Conservation (phyloP, 306 rosid genomes). For the Inga oerstediana region DNA sequence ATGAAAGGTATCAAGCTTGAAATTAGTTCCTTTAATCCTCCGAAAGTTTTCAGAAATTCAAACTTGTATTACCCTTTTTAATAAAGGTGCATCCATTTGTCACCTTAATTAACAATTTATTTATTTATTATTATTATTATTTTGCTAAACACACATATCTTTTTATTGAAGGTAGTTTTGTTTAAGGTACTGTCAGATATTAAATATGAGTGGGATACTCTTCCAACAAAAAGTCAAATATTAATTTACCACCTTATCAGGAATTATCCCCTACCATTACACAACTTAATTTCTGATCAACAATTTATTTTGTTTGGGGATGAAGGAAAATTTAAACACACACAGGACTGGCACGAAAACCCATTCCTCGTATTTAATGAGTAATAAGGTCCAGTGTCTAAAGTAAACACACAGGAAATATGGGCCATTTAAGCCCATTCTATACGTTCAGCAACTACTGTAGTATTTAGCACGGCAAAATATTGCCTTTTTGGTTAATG, state of each 20-base stretch:
- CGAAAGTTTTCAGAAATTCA: too few species aligned
- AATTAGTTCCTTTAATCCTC: too few species aligned
- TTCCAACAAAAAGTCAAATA: fast-evolving
- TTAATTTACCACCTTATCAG: fast-evolving
- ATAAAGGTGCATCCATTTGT: fast-evolving
- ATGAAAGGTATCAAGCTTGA: too few species aligned
- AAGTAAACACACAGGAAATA: too few species aligned
- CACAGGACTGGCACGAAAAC: neutral
- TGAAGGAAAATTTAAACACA: neutral
- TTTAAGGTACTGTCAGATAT: fast-evolving
- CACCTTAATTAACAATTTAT: too few species aligned
- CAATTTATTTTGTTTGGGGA: too few species aligned
- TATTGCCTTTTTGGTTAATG: too few species aligned
- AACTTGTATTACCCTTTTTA: too few species aligned
- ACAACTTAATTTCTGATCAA: too few species aligned
- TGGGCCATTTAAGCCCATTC: neutral
- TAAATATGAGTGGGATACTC: fast-evolving
- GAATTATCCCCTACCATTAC: fast-evolving
- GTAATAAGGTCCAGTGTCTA: neutral
- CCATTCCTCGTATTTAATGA: neutral
- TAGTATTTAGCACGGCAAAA: too few species aligned
- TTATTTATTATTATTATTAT: too few species aligned
- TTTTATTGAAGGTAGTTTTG: fast-evolving
- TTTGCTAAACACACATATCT: fast-evolving
- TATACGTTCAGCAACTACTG: too few species aligned